Evolutionary conservation across 495 filamentous ascomycete genomes (phyloP), one percentile per base, ranked within the genome.

Genomic region (Penicillium cosmopolitanum): DNA sequence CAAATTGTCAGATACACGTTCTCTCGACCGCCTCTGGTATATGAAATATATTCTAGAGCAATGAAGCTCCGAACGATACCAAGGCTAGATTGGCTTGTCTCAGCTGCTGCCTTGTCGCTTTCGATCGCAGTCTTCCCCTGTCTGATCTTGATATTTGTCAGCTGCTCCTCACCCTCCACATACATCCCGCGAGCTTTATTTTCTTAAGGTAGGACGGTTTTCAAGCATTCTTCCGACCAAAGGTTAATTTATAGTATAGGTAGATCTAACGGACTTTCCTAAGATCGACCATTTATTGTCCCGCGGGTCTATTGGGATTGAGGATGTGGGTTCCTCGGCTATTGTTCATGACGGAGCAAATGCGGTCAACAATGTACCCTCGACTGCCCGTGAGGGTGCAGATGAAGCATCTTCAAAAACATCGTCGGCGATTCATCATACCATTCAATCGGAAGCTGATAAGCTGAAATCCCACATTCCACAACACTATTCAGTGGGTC

Each of bases 121-220:
- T 58, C 56, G 7, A 34, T 50, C 16, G 19, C 35, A 2, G 18
- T 25, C 12, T 58, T 52, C 15, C 19, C 48, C 34, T 58, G 47
- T 51, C 48, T 58, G 7, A 33, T 31, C 16, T 18, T 58, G 12
- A 35, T 58, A 7, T 58, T 58, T 35, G 36, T 46, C 13, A 34
- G 56, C 42, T 58, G 56, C 28, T 25, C 48, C 3, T 52, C 56
- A 9, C 19, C 56, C 34, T 51, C 55, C 10, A 28, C 56, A n/a
- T n/a, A n/a, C n/a, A 44, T 43, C 47, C 13, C 19, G 8, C 23
- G 21, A 42, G n/a, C 31, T 52, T 5, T 58, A 58, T 46, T 58
- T 58, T 36, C 15, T 58, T 3, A 58, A 34, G 48, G 56, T 52
- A 50, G 13, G 48, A 21, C 12, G 11, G 19, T 28, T 50, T 50